Evolutionary conservation across 352 stramenopile genomes (phyloP).

Genomic region (Aphanomyces euteiches): DNA sequence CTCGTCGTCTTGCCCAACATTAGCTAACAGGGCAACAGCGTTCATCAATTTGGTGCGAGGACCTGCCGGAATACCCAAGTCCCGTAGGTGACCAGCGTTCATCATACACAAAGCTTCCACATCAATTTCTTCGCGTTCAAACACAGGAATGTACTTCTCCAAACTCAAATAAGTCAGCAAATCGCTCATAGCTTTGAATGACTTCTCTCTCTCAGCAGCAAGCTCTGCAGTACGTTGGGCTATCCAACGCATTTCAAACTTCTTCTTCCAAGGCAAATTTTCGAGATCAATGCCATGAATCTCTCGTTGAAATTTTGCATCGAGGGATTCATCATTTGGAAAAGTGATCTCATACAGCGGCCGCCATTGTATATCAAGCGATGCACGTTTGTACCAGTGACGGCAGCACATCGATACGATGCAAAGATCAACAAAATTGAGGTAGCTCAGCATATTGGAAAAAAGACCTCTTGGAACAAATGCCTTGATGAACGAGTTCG

Average conservation of each 20-base stretch:
- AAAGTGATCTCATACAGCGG: conserved; percentile 82
- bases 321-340: conserved; percentile 76
- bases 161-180: conserved; percentile 69
- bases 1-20: conserved; percentile 80
- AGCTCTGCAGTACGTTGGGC: conserved; percentile 72
- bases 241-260: conserved; percentile 78
- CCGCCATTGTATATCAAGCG: conserved; percentile 82
- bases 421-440: conserved; percentile 83
- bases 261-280: conserved; percentile 81
- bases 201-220: conserved; percentile 85
- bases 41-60: conserved; percentile 84
- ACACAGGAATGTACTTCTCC: conserved; percentile 80
- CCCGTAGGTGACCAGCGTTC: conserved; percentile 78
- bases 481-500: conserved; percentile 85
- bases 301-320: conserved; percentile 78
- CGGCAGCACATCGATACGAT: conserved; percentile 81
- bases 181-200: conserved; percentile 81
- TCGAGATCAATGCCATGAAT: conserved; percentile 83
- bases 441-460: conserved; percentile 80
- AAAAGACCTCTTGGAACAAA: conserved; percentile 83
- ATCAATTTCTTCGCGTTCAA: conserved; percentile 86
- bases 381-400: conserved; percentile 81
- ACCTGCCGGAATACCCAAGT: conserved; percentile 78
- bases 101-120: conserved; percentile 84
- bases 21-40: conserved; percentile 62